A percentile compares a stretch with the other conserved stretches of the same genome.
Conservation (phyloP, 768 basidiomycete genomes). For the Xerocomellus intermedius region DNA sequence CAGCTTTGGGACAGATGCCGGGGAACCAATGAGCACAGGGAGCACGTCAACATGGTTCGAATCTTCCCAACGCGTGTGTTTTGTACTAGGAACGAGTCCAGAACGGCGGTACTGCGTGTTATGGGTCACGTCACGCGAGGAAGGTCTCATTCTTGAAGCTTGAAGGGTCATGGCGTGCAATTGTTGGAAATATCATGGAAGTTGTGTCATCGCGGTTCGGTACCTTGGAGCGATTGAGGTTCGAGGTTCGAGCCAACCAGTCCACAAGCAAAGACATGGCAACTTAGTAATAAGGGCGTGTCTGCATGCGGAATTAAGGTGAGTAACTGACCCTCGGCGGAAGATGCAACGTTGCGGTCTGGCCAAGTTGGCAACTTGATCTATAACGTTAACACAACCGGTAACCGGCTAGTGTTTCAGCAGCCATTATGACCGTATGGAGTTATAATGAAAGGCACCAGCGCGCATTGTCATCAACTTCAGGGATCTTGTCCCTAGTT, state of each 20-base stretch:
- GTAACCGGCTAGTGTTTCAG: background rate
- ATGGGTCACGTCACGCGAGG: background rate
- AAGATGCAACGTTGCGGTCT: too few relatives aligned
- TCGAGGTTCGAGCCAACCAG: background rate
- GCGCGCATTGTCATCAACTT: background rate
- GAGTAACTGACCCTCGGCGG: too few relatives aligned
- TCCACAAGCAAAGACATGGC: background rate
- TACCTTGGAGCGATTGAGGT: background rate
- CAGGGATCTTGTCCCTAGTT: background rate
- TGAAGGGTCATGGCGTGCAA: background rate
- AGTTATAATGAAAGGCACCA: too few relatives aligned
- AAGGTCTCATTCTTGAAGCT: background rate
- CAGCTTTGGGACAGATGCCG: background rate
- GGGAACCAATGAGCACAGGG: slow-evolving; percentile 8
- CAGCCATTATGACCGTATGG: too few relatives aligned
- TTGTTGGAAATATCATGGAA: background rate
- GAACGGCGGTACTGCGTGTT: too few relatives aligned
- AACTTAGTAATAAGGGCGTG: too few relatives aligned
- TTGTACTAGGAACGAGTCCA: background rate
- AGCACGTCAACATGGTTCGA: background rate
- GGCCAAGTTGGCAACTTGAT: too few relatives aligned
- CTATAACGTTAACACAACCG: too few relatives aligned
- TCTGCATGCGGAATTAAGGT: too few relatives aligned
- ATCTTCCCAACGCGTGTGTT: background rate
- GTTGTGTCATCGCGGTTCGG: background rate